phyloP scores from a whole-genome alignment of 192 early-diverging fungal genomes.

The Podila horticola region DNA sequence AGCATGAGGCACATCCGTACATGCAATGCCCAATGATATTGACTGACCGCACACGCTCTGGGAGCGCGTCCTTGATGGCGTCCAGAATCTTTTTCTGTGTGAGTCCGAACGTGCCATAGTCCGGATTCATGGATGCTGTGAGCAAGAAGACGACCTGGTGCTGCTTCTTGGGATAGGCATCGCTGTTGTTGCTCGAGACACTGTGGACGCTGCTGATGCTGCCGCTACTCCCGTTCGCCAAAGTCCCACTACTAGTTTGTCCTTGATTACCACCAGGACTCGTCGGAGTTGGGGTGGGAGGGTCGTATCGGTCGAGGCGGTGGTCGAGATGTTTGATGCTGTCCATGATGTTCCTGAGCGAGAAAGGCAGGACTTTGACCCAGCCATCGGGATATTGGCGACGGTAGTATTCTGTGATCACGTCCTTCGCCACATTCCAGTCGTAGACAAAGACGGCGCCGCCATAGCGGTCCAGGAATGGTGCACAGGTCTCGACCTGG shows the following conservation, averaged over 20 bases:
- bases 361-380: constrained; percentile 51
- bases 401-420: constrained; percentile 48
- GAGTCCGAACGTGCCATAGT: constrained; percentile 36
- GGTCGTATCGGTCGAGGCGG: constrained; percentile 22
- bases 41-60: constrained; percentile 34
- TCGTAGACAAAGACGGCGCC: constrained; percentile 54
- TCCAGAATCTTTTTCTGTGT: constrained; percentile 36
- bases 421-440: constrained; percentile 52
- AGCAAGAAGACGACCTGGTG: constrained; percentile 48
- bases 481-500: constrained; percentile 49
- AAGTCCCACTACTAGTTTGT: too few species aligned
- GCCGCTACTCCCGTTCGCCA: too few species aligned
- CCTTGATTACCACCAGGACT: too few species aligned
- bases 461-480: constrained; percentile 50
- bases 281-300: neutral
- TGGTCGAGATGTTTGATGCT: constrained; percentile 45
- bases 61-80: constrained; percentile 32
- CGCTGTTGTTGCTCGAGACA: constrained; percentile 3
- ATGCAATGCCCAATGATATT: constrained; percentile 49
- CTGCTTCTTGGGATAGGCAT: constrained; percentile 16
- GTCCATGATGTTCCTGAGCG: constrained; percentile 40
- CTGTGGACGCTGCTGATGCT: constrained; percentile 13
- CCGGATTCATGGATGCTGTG: constrained; percentile 49
- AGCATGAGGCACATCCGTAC: constrained; percentile 48
- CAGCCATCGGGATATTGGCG: constrained; percentile 46